These are phyloP conservation scores for Aureobasidium subglaciale DNA, from an alignment of 2,329 filamentous ascomycete species.

Conservation along the genomic window DNA sequence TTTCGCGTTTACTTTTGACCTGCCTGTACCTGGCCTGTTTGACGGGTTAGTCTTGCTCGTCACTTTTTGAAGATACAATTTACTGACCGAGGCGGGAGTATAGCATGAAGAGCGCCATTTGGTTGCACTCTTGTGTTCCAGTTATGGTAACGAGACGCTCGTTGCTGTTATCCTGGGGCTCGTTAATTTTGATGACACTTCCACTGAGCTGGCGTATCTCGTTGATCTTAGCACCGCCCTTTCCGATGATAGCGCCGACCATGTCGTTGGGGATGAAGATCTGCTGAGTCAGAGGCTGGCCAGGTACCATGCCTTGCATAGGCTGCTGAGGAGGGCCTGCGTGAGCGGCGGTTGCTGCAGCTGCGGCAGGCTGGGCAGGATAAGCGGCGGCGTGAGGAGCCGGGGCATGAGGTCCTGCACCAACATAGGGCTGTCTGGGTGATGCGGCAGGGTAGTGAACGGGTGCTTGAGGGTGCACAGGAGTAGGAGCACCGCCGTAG, in stretches of 20 bases:
- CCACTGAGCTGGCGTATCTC: conserved; percentile 95
- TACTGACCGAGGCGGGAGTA: conserved; percentile 87
- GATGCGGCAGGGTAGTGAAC: conserved; percentile 66
- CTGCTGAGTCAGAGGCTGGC: conserved; percentile 87
- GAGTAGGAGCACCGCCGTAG: conserved; percentile 45
- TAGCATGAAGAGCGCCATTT: conserved; percentile 99
- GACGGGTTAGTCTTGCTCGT: conserved; percentile 5
- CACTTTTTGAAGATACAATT: conserved; percentile 24
- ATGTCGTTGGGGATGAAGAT: conserved; percentile 99
- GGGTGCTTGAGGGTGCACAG: conserved; percentile 48
- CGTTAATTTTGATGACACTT: conserved; percentile 99
- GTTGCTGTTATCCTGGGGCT: conserved; percentile 98
- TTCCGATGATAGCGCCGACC: conserved; percentile 98
- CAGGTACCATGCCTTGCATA: conserved; percentile 66
- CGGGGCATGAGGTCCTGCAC: conserved; percentile 71
- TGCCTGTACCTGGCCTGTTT: conserved; percentile 18
- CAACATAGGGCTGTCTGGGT: conserved; percentile 69
- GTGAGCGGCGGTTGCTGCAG: conserved; percentile 40
- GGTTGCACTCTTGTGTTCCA: conserved; percentile 95
- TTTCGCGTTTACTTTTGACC: conserved; percentile 18
- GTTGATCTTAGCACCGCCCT: conserved; percentile 98
- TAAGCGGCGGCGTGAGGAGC: conserved; percentile 57
- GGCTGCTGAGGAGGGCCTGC: conserved; percentile 68
- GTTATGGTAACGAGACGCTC: conserved; percentile 96
- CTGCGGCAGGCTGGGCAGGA: conserved; percentile 45